Evolutionary conservation across 169 alveolate species (phyloP).

Genomic region (Plasmodium sp.): DNA sequence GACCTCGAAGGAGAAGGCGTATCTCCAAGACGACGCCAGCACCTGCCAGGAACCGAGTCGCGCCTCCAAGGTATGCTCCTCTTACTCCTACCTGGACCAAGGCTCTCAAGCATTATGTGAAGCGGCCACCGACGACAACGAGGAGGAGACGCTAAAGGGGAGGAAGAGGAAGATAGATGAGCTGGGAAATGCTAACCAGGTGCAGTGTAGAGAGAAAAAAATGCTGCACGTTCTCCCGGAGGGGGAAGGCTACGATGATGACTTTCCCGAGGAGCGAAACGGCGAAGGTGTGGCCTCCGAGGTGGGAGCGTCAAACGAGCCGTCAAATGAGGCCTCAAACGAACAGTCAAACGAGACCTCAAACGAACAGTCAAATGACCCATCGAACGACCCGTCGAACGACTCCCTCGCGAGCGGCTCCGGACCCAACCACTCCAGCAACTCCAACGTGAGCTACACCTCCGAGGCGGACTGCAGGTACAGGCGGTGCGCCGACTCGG

Average conservation of each 20-base stretch:
- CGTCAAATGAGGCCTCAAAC: not conserved
- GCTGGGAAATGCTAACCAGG: not conserved
- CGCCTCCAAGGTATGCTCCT: not conserved
- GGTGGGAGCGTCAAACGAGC: not conserved
- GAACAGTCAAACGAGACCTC: not conserved
- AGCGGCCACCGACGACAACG: not conserved
- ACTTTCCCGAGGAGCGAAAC: not conserved
- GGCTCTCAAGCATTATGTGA: not conserved
- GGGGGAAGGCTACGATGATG: not conserved
- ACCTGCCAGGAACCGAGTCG: not conserved
- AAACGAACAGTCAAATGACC: not conserved
- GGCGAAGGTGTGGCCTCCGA: not conserved
- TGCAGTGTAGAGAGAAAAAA: not conserved
- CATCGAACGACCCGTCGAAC: not conserved
- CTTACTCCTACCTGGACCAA: not conserved
- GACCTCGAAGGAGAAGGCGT: not conserved
- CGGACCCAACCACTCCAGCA: not conserved
- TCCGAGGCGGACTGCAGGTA: not conserved
- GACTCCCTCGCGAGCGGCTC: not conserved
- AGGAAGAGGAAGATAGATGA: conserved; percentile 19
- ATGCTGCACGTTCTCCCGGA: not conserved
- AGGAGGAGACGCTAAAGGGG: not conserved
- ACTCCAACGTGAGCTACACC: not conserved
- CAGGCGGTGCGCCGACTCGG: not conserved
- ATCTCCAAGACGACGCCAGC: not conserved